Conservation (phyloP, 106 monocot species). For the Phalaenopsis equestris region DNA sequence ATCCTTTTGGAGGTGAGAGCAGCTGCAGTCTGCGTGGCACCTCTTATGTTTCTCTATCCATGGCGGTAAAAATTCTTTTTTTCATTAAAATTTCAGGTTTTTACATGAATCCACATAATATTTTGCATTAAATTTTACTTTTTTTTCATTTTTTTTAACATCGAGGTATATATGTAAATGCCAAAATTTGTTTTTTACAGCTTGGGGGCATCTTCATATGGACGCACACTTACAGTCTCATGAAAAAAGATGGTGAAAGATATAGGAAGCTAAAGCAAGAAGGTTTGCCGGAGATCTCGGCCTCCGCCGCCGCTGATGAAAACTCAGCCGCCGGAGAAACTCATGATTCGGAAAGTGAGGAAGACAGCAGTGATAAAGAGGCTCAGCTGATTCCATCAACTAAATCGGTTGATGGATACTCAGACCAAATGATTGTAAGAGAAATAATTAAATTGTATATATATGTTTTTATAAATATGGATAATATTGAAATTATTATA, state of each 20-base stretch:
- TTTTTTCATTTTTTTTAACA: too few species aligned
- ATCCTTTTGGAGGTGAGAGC: conserved; percentile 47
- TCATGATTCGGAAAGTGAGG: neutral
- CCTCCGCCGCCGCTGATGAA: neutral
- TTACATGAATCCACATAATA: too few species aligned
- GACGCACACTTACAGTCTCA: conserved; percentile 61
- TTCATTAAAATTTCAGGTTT: too few species aligned
- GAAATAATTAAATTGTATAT: neutral
- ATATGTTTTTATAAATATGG: neutral
- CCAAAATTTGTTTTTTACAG: conserved; percentile 16
- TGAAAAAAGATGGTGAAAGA: conserved; percentile 16
- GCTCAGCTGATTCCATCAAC: conserved; percentile 1
- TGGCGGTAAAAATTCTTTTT: conserved; percentile 38
- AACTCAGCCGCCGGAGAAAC: neutral
- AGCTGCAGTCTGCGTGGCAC: conserved; percentile 30
- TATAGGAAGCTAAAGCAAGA: conserved; percentile 4
- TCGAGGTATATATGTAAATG: too few species aligned
- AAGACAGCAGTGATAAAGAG: neutral
- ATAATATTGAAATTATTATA: neutral
- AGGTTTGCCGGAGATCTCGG: neutral
- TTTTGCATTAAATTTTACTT: too few species aligned
- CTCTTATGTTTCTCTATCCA: conserved; percentile 66
- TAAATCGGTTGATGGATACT: neutral
- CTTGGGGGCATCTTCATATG: conserved; percentile 75
- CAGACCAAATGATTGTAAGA: neutral